Evolutionary conservation across 352 stramenopile species (phyloP).

Genomic region (Pythium monospermum): DNA sequence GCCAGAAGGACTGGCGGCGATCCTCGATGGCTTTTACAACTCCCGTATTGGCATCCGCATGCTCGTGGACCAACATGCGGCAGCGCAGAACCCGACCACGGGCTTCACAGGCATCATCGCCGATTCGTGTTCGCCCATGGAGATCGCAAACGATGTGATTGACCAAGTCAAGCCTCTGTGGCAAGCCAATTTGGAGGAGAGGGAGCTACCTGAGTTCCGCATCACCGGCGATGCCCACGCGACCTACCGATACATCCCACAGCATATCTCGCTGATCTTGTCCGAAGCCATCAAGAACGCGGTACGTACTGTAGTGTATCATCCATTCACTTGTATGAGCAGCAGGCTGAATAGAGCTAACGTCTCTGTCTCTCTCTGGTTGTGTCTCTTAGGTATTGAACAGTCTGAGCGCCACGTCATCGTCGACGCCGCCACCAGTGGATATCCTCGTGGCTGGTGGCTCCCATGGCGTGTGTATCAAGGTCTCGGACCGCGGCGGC

Average conservation of each 20-base stretch:
- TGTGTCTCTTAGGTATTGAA: conserved; percentile 31
- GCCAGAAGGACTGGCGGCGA: conserved; percentile 45
- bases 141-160: conserved; percentile 58
- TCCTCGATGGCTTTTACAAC: conserved; percentile 81
- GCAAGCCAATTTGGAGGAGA: conserved; percentile 39
- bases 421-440: conserved; percentile 40
- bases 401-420: conserved; percentile 32
- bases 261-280: conserved; percentile 80
- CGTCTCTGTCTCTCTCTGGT: background rate
- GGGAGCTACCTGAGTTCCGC: conserved; percentile 51
- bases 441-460: conserved; percentile 61
- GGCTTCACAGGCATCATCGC: conserved; percentile 67
- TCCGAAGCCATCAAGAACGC: conserved; percentile 81
- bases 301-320: too few relatives aligned
- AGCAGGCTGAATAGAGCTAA: background rate
- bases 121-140: conserved; percentile 56
- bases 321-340: too few relatives aligned
- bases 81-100: conserved; percentile 42
- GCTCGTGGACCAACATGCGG: conserved; percentile 78
- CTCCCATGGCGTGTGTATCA: conserved; percentile 70
- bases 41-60: conserved; percentile 80
- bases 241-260: conserved; percentile 74
- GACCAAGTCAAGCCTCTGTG: conserved; percentile 50
- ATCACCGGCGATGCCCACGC: conserved; percentile 45
- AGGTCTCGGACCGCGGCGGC: conserved; percentile 70